Base-by-base conservation (phyloP, 129 eudicot genomes). In the Pseudognaphalium luteoalbum region DNA sequence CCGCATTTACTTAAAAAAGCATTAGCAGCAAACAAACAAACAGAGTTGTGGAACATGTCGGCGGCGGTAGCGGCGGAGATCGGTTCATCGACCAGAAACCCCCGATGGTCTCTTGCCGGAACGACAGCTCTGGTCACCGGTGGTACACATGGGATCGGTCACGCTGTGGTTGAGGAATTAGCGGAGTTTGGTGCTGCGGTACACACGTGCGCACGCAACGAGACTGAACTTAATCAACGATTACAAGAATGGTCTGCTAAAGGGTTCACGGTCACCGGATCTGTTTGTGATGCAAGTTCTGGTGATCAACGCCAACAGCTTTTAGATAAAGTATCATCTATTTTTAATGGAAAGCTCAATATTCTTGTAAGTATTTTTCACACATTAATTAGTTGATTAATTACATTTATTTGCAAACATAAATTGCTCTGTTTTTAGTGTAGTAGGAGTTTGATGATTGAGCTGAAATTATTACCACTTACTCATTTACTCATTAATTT, bases 61-160 rank as follows among this genome's bases (percentile, higher is more conserved):
- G 20, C 80, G 14, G 9, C 73, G 17, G 80, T 34, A 12, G 42
- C 51, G 70, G 10, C 59, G 12, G 61, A 28, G 19, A 51, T 56
- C n/a, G 39, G 60, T 39, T 22, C 68, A 11, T 66, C 10, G 25
- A 25, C 50, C 10, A 67, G 66, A 71, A 72, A 61, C 68, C 66
- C 86, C 9, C 70, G 97, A 73, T 92, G 97, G 97, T 89, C 96
- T 10, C 82, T 87, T 35, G 33, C 86, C 44, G 97, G 96, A 82
- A 80, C 70, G 90, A 92, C 88, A 12, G 97, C 97, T 74, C 83
- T 92, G 1, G 97, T 92, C 76, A 92, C 97, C 65, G 97, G 97
- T 37, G 97, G 97, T 83, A 92, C 97, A 47, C 97, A 96, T 52
- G 97, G 97, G 41, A 92, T 92, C 73, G 97, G 97, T 6, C 57